Evolutionary conservation across 2,329 filamentous ascomycete genomes (phyloP).

Genomic region (Colletotrichum sp.): DNA sequence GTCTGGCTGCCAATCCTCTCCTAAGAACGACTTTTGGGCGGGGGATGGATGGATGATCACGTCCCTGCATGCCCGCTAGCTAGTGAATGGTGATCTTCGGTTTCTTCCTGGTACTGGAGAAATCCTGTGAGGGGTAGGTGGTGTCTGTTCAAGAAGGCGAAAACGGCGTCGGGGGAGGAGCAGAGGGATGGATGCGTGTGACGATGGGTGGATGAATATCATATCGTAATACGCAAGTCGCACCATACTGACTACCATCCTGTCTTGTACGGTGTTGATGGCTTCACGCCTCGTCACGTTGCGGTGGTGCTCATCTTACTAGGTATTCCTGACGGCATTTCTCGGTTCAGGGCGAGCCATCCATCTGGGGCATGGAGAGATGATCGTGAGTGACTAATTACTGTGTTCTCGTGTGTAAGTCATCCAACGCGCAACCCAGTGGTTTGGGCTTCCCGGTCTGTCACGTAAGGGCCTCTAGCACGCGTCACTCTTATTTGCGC

Average conservation of each 20-base stretch:
- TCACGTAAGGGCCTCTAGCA: not conserved
- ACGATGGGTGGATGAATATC: not conserved
- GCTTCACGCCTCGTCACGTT: not conserved
- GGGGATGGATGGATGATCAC: not conserved
- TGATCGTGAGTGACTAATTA: rapidly evolving
- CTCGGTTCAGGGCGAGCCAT: not conserved
- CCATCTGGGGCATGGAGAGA: not conserved
- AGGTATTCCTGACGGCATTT: not conserved
- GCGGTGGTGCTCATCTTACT: not conserved
- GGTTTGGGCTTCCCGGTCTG: not conserved
- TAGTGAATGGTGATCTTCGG: not conserved
- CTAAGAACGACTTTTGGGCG: not conserved
- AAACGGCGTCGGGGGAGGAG: not conserved
- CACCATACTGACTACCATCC: not conserved
- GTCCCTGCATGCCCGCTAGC: not conserved
- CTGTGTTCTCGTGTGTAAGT: not conserved
- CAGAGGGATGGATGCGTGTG: not conserved
- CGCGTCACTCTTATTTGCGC: not conserved
- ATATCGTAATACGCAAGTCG: not conserved
- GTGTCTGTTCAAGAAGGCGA: not conserved
- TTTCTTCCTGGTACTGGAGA: not conserved
- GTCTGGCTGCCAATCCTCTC: not conserved
- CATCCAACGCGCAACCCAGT: not conserved
- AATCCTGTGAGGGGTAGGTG: not conserved
- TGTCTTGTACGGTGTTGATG: not conserved